These are phyloP conservation scores for Arabidopsis hybrid DNA, from an alignment of 441 rosid species.

Conservation along the genomic window DNA sequence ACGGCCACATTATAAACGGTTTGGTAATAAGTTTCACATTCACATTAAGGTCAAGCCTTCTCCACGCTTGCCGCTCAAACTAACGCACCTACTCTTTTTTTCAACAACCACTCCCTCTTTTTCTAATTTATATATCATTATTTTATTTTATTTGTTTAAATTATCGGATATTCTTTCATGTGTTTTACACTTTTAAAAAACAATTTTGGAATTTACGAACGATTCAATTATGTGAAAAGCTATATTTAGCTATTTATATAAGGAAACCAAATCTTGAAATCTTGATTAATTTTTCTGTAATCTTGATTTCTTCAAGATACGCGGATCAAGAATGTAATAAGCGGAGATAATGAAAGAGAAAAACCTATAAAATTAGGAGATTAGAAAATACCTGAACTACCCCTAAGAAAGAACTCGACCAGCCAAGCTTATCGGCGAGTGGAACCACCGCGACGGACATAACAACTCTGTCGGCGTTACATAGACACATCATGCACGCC, in stretches of 20 bases:
- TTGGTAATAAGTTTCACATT: slow-evolving; percentile 23
- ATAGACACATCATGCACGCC: slow-evolving; percentile 83
- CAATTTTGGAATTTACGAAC: neutral
- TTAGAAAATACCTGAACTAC: slow-evolving; percentile 77
- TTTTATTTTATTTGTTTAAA: neutral
- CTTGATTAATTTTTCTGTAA: neutral
- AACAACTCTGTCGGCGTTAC: slow-evolving; percentile 95
- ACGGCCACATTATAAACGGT: slow-evolving; percentile 7
- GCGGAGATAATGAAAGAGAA: neutral
- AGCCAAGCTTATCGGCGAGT: slow-evolving; percentile 76
- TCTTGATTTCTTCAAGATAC: slow-evolving; percentile 24
- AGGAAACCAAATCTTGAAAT: slow-evolving; percentile 26
- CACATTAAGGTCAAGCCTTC: slow-evolving; percentile 18
- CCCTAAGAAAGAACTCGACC: slow-evolving; percentile 92
- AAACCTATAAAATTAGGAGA: neutral
- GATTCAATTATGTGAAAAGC: neutral
- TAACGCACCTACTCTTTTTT: slow-evolving; percentile 25
- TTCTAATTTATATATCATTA: neutral
- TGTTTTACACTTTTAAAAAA: neutral
- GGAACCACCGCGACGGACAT: slow-evolving; percentile 98
- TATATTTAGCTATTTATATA: neutral
- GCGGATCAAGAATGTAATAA: slow-evolving; percentile 38
- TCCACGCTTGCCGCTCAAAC: slow-evolving; percentile 25
- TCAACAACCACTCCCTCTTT: slow-evolving; percentile 37
- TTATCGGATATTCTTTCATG: neutral